Evolutionary conservation across 768 basidiomycete species (phyloP).

Genomic region (Neoboletus brunneissimus): DNA sequence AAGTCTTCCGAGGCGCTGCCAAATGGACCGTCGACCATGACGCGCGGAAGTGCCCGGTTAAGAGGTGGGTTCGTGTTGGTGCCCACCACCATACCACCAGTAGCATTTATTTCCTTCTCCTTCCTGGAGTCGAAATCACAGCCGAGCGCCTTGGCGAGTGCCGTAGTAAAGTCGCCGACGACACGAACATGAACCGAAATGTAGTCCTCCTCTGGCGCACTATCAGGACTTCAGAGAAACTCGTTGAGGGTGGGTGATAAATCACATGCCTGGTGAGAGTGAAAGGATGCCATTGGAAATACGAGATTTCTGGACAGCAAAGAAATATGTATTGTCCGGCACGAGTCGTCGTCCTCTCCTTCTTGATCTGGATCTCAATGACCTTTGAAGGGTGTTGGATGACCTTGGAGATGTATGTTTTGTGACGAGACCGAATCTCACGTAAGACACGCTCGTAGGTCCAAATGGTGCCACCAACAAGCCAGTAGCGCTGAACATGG

Average conservation of each 20-base stretch:
- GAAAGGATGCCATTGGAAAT: slow-evolving; percentile 98
- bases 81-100: slow-evolving; percentile 60
- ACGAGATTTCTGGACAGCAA: slow-evolving; percentile 86
- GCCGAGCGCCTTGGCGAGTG: slow-evolving; percentile 76
- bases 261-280: slow-evolving; percentile 71
- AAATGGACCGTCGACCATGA: slow-evolving; percentile 97
- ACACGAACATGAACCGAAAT: slow-evolving; percentile 91
- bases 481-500: slow-evolving; percentile 73
- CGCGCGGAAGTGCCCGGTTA: slow-evolving; percentile 75
- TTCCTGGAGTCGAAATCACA: slow-evolving; percentile 70
- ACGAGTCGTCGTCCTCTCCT: slow-evolving; percentile 78
- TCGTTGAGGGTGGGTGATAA: background rate
- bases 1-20: slow-evolving; percentile 92
- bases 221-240: slow-evolving; percentile 25
- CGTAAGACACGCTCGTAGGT: slow-evolving; percentile 86
- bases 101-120: slow-evolving; percentile 41
- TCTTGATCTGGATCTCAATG: slow-evolving; percentile 96
- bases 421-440: slow-evolving; percentile 86
- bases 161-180: slow-evolving; percentile 88
- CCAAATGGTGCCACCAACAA: slow-evolving; percentile 83
- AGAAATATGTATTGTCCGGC: slow-evolving; percentile 95
- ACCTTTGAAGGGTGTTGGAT: slow-evolving; percentile 94
- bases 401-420: slow-evolving; percentile 91
- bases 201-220: slow-evolving; percentile 94
- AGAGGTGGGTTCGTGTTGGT: slow-evolving; percentile 56